Conservation (phyloP, 352 stramenopile genomes). For the Pythium phragmiticola region DNA sequence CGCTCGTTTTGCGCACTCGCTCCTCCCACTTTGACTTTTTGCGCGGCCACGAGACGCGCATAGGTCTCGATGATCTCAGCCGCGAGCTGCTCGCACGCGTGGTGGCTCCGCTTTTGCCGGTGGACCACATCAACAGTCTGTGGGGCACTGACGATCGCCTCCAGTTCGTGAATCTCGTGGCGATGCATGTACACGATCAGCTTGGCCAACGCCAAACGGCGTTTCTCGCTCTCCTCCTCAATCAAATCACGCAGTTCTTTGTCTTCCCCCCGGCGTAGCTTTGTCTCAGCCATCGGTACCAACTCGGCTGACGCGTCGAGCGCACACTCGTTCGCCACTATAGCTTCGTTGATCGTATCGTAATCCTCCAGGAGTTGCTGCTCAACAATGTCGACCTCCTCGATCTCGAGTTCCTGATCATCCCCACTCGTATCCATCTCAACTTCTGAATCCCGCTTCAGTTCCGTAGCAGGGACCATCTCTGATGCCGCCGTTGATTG, state of each 20-base stretch:
- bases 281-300: too few relatives aligned
- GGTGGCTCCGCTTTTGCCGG: background rate
- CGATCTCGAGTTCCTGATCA: too few relatives aligned
- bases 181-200: slow-evolving; percentile 30
- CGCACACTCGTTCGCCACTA: slow-evolving; percentile 32
- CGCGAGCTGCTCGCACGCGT: background rate
- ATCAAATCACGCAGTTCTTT: slow-evolving; percentile 39
- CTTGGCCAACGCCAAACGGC: slow-evolving; percentile 36
- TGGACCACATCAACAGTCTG: background rate
- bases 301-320: background rate
- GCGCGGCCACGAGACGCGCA: background rate
- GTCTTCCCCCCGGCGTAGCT: slow-evolving; percentile 23
- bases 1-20: too few relatives aligned
- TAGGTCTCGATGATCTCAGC: background rate
- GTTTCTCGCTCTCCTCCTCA: slow-evolving; percentile 25
- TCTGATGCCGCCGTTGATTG: background rate
- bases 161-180: background rate
- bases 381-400: background rate
- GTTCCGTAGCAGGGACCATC: background rate
- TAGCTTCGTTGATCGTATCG: slow-evolving; percentile 8
- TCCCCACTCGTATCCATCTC: background rate
- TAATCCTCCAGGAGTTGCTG: slow-evolving; percentile 7
- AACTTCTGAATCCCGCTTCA: background rate
- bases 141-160: background rate
- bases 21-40: background rate